Conservation (phyloP, 2,329 filamentous ascomycete species). For the Huntiella omanensis region DNA sequence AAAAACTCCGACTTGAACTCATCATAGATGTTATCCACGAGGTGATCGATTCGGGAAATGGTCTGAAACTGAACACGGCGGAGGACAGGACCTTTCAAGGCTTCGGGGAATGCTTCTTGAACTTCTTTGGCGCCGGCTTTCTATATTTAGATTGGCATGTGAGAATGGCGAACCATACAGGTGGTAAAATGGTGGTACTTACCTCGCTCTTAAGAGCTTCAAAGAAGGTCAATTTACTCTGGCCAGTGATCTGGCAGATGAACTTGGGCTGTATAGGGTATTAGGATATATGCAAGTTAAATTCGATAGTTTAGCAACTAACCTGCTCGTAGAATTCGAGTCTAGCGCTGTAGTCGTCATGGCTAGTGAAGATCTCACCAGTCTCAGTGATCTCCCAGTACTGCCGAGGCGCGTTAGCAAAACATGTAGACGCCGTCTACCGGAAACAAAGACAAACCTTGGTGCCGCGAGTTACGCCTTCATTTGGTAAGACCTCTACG, state of each 20-base stretch:
- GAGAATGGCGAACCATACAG: neutral
- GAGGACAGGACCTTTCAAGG: slow-evolving; percentile 75
- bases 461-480: slow-evolving; percentile 2
- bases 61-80: slow-evolving; percentile 83
- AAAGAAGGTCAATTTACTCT: slow-evolving; percentile 80
- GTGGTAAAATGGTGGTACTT: slow-evolving; percentile 19
- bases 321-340: slow-evolving; percentile 91
- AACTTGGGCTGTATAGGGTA: slow-evolving; percentile 48
- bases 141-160: slow-evolving; percentile 23
- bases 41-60: slow-evolving; percentile 71
- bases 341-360: slow-evolving; percentile 62
- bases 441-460: slow-evolving; percentile 1
- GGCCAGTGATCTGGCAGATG: slow-evolving; percentile 89
- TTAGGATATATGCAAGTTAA: neutral
- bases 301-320: slow-evolving; percentile 16
- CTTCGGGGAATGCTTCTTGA: slow-evolving; percentile 78
- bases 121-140: slow-evolving; percentile 70
- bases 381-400: slow-evolving; percentile 86
- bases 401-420: slow-evolving; percentile 26
- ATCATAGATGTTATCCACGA: slow-evolving; percentile 48
- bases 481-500: slow-evolving; percentile 42
- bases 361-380: slow-evolving; percentile 72
- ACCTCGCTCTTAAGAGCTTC: slow-evolving; percentile 86
- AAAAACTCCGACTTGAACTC: slow-evolving; percentile 84
- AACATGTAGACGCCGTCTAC: neutral